These are phyloP conservation scores for Colletotrichum sp. DNA, from an alignment of 2,329 filamentous ascomycete species.

Conservation along the genomic window DNA sequence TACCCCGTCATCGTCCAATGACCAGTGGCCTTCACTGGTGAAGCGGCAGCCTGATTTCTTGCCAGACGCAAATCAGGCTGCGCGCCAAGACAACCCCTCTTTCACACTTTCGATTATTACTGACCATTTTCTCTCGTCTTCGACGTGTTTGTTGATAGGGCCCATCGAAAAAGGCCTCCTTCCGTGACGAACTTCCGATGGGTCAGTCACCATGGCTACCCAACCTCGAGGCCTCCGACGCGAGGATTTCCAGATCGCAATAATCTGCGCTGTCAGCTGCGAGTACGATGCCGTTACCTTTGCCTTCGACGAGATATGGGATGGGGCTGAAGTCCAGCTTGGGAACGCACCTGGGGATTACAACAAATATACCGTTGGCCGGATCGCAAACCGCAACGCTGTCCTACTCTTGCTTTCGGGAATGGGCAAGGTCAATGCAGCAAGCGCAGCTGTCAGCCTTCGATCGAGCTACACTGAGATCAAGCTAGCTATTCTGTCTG, in stretches of 20 bases:
- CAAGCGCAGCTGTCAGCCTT: slow-evolving; percentile 25
- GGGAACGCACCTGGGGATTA: not conserved
- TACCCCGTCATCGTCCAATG: too few relatives aligned
- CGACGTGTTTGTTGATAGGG: too few relatives aligned
- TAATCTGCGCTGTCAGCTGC: not conserved
- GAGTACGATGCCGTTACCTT: not conserved
- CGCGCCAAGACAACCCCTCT: too few relatives aligned
- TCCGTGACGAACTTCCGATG: too few relatives aligned
- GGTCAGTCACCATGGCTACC: too few relatives aligned
- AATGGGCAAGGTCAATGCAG: slow-evolving; percentile 19
- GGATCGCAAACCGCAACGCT: slow-evolving; percentile 24
- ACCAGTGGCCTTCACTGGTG: too few relatives aligned
- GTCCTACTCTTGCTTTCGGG: slow-evolving; percentile 27
- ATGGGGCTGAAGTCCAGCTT: fast-evolving
- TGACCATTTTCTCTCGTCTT: too few relatives aligned
- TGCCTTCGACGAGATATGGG: not conserved
- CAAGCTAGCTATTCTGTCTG: slow-evolving; percentile 27
- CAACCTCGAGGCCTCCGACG: too few relatives aligned
- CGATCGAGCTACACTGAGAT: slow-evolving; percentile 33
- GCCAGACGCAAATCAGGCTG: too few relatives aligned
- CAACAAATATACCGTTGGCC: not conserved
- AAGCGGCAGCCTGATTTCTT: too few relatives aligned
- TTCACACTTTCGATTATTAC: too few relatives aligned
- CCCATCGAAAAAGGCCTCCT: too few relatives aligned
- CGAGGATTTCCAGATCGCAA: not conserved